Evolutionary conservation across 495 filamentous ascomycete species (phyloP).

Genomic region (Aspergillus olivimuriae): DNA sequence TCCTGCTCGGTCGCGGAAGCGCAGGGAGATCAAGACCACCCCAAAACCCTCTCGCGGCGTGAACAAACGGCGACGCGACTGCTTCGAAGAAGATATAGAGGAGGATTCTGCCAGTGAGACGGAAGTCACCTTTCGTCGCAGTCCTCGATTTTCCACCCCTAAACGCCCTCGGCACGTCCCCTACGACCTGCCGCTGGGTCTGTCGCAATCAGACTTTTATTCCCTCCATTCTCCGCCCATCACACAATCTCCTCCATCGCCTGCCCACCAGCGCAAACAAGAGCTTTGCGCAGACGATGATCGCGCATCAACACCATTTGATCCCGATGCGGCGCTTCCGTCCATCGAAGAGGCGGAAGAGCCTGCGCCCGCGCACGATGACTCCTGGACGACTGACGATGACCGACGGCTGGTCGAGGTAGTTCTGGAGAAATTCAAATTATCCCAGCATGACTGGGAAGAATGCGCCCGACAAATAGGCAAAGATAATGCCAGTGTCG

Average conservation of each 20-base stretch:
- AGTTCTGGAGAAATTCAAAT: constrained; percentile 67
- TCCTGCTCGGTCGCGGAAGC: constrained; percentile 37
- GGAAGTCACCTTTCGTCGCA: constrained; percentile 14
- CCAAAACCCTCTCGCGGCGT: constrained; percentile 36
- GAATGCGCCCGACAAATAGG: constrained; percentile 68
- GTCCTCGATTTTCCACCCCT: constrained; percentile 52
- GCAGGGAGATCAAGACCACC: constrained; percentile 6
- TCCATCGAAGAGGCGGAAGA: constrained; percentile 34
- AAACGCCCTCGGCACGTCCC: constrained; percentile 62
- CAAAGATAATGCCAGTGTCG: constrained; percentile 56
- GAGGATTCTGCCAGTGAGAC: constrained; percentile 30
- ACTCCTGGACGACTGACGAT: constrained; percentile 59
- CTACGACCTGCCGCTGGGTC: constrained; percentile 60
- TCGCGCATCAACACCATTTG: constrained; percentile 7
- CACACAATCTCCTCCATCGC: constrained; percentile 33
- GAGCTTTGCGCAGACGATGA: neutral
- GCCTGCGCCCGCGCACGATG: constrained; percentile 21
- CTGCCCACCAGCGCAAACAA: constrained; percentile 16
- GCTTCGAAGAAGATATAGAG: constrained; percentile 47
- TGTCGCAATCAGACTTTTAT: constrained; percentile 60
- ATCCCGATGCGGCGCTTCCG: constrained; percentile 35
- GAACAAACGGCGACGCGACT: constrained; percentile 57
- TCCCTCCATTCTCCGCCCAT: constrained; percentile 41
- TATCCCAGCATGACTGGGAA: constrained; percentile 70
- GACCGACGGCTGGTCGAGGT: constrained; percentile 66